Conservation (phyloP, 2,329 filamentous ascomycete genomes). For the Aureobasidium zeae region DNA sequence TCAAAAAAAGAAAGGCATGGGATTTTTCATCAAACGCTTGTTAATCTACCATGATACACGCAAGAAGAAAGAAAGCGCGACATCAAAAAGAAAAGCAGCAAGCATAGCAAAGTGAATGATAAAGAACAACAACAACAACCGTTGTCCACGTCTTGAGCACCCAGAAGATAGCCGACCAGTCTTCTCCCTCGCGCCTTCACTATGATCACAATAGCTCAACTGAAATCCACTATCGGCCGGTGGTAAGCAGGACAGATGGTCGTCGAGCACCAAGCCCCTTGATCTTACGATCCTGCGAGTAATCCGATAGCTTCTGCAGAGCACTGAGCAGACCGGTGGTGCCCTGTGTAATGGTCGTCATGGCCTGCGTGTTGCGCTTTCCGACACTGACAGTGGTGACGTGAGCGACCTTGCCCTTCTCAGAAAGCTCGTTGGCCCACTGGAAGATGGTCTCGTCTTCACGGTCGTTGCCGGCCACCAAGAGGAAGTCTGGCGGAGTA, state of each 20-base stretch:
- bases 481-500: conserved; percentile 63
- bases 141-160: no score
- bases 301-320: conserved; percentile 11
- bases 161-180: no score
- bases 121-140: no score
- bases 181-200: no score
- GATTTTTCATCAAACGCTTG: no score
- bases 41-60: no score
- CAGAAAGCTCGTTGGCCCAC: conserved; percentile 74
- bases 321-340: conserved; percentile 51
- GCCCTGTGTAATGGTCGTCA: conserved; percentile 76
- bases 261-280: conserved; percentile 1
- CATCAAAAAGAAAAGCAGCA: no score
- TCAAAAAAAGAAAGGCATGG: no score
- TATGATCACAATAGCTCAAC: no score
- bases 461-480: conserved; percentile 82
- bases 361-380: conserved; percentile 78
- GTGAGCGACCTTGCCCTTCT: conserved; percentile 43
- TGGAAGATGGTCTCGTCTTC: conserved; percentile 91
- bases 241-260: conserved; percentile 12
- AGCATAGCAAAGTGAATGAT: no score
- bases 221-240: conserved; percentile 4
- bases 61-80: no score
- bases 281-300: background rate
- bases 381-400: conserved; percentile 82